Base-by-base conservation (phyloP, 2,329 filamentous ascomycete genomes). In the Stagonosporopsis cucurbitacearum region DNA sequence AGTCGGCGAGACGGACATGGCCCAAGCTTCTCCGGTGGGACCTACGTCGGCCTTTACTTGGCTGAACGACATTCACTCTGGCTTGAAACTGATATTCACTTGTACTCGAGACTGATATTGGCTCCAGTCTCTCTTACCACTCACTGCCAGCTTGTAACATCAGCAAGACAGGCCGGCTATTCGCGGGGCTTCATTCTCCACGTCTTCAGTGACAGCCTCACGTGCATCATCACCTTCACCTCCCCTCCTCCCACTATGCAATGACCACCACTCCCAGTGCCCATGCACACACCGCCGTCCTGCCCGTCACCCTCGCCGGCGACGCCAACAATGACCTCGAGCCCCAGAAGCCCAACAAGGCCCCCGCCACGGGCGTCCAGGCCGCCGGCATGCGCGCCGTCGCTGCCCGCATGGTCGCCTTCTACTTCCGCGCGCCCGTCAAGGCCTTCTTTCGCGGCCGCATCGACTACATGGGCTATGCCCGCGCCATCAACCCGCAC, bases 371-470 rank as follows among this genome's bases (percentile, higher is more conserved):
- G 15, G 92, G 90, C 43, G 90, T 91, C n/a, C 92, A 91, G 20
- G 92, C 92, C 4, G 92, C 92, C 20, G 86, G 91, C 36, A 90
- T 92, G 60, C 89, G 93, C 42, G 93, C 92, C 25, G 75, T 96
- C 60, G 93, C 89, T 66, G 89, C 91, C 7, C 90, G 96, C 71
- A 82, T 92, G 67, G 84, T 96, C 50, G 88, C 92, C 22, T 96
- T 96, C 68, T 97, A 96, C 59, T 97, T 96, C 72, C 84, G 92
- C 53, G 91, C 92, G 0, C 93, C 93, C 0, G 90, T 92, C 49
- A 96, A 96, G 77, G 90, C 92, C 15, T 97, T 97, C 73, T 96
- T 97, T 77, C 86, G 91, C 58, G 93, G 91, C 1, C 82, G 93
- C 55, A 92, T 97, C 61, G 93, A 97, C 79, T 96, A 92, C 72